phyloP scores from a whole-genome alignment of 2,329 filamentous ascomycete genomes.

The Neonectria hederae region DNA sequence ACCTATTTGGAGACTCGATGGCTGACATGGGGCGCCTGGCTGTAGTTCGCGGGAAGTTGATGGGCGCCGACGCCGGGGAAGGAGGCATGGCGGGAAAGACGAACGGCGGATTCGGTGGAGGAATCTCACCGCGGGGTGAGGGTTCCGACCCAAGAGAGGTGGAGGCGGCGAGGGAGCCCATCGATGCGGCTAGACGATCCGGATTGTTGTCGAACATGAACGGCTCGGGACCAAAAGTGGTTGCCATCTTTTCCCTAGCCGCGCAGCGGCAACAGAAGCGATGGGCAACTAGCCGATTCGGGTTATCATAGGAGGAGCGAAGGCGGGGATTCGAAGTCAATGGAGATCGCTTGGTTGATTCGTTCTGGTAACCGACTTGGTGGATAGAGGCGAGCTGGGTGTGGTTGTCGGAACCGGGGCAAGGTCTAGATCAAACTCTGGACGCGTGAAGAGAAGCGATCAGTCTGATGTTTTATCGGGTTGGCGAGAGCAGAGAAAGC shows the following conservation, averaged over 20 bases:
- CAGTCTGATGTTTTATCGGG: constrained; percentile 20
- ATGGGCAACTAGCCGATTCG: constrained; percentile 51
- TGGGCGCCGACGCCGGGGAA: constrained; percentile 56
- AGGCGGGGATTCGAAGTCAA: constrained; percentile 14
- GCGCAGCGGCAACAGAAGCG: constrained; percentile 59
- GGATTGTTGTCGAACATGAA: constrained; percentile 41
- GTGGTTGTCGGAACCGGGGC: constrained; percentile 12
- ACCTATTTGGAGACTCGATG: constrained; percentile 55
- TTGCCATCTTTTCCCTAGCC: constrained; percentile 57
- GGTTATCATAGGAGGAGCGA: constrained; percentile 52
- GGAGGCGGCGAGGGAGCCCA: constrained; percentile 31
- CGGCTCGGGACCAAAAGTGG: constrained; percentile 51
- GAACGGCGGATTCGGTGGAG: constrained; percentile 71
- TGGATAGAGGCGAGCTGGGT: background rate
- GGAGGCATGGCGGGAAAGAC: constrained; percentile 66
- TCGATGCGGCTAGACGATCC: constrained; percentile 37
- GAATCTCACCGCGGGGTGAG: constrained; percentile 36
- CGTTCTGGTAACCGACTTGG: constrained; percentile 12
- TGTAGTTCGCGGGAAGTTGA: constrained; percentile 58
- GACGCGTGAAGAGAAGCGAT: constrained; percentile 10
- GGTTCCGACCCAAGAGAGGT: constrained; percentile 27
- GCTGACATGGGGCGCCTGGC: constrained; percentile 64
- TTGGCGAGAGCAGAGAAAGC: constrained; percentile 7
- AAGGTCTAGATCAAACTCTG: constrained; percentile 24
- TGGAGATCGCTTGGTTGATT: constrained; percentile 23